Base-by-base conservation (phyloP, 768 basidiomycete genomes). In the Boletus patriciae region DNA sequence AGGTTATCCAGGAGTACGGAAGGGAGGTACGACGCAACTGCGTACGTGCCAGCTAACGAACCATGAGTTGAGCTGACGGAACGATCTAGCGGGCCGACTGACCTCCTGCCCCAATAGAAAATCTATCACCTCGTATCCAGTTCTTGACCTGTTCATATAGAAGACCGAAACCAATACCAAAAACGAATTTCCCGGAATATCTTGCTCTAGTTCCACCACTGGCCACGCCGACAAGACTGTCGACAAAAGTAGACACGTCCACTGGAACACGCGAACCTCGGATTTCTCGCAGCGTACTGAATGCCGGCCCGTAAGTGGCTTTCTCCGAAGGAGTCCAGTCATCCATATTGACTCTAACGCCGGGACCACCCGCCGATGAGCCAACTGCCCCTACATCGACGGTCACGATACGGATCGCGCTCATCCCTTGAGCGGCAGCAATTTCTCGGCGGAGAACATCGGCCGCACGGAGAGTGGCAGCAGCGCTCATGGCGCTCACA, bases 101-200 rank as follows among this genome's bases (percentile, higher is more conserved):
- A 92, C 90, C 89, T 71, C 91, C 92, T 49, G 92, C 86, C 55
- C 92, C 92, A 53, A 93, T 74, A 19, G 84, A 80, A 64, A 90
- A 82, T 37, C 88, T 73, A 52, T 89, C 82, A 3, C 90, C 89
- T 33, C 81, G 78, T 27, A 87, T 63, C 79, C 83, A 84, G 60
- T 84, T 80, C 54, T 76, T 75, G 25, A 83, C 33, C 42, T 76
- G 74, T 51, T 74, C 71, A 25, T 72, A 70, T 18, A 58, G 44
- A 38, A 73, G 52, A 1, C 84, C 83, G 8, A 84, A 54, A 13
- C 74, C 71, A 36, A 84, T 62, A 21, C 78, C 77, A 46, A 83
- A 52, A 53, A 79, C 76, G 10, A 78, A 3, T 18, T 74, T 77
- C 16, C 73, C 72, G 1, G 77, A 77, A 62, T 69, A 72, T 27